Evolutionary conservation across 306 rosid genomes (phyloP).

Genomic region (Cucurbita argyrosperma): DNA sequence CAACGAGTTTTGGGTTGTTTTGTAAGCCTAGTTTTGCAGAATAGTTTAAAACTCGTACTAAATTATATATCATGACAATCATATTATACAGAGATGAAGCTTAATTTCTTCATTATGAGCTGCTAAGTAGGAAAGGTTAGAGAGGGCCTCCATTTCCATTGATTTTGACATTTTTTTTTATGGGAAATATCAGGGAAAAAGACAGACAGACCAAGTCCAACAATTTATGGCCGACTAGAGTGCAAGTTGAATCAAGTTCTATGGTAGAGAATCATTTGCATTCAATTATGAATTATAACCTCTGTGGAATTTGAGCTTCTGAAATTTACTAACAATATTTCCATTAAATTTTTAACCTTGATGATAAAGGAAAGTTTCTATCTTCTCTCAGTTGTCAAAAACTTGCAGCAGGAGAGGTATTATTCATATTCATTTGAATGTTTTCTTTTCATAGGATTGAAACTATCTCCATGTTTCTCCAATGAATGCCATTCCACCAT

Average conservation of each 20-base stretch:
- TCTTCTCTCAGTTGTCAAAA: neutral
- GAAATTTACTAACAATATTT: too few species aligned
- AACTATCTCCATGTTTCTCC: neutral
- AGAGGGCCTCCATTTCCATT: neutral
- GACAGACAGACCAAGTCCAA: neutral
- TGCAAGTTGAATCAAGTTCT: too few species aligned
- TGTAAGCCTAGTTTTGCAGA: neutral
- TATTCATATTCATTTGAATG: neutral
- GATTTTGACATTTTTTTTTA: neutral
- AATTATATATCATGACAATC: neutral
- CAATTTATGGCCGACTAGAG: too few species aligned
- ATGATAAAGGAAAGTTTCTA: too few species aligned
- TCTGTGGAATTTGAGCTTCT: neutral
- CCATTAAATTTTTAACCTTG: neutral
- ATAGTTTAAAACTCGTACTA: neutral
- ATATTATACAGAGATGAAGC: neutral
- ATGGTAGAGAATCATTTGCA: neutral
- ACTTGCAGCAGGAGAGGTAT: neutral
- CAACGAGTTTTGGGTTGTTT: neutral
- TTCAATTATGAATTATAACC: neutral
- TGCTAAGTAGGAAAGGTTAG: neutral
- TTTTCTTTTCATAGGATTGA: neutral
- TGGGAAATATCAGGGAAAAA: neutral
- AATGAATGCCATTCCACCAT: neutral
- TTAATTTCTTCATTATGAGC: neutral